Percentiles rank a stretch among this genome's conserved stretches.
Evolutionary conservation across 495 filamentous ascomycete genomes (phyloP).

Genomic region (Aspergillus avenaceus): DNA sequence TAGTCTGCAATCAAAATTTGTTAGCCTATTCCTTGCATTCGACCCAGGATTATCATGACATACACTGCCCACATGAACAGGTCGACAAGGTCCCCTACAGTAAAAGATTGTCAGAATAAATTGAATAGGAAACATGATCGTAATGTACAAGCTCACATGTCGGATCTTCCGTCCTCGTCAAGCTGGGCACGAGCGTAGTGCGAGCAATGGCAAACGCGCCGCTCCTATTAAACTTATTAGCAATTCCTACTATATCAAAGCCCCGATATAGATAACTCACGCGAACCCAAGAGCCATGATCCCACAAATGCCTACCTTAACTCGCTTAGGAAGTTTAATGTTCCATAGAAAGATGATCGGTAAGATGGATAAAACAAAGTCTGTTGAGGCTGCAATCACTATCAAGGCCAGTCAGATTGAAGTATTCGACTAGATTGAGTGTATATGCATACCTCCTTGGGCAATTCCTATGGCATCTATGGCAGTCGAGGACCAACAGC

Average conservation of each 20-base stretch:
- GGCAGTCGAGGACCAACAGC: not conserved
- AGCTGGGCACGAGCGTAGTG: not conserved
- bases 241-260: too few relatives aligned
- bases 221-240: not conserved
- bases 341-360: constrained; percentile 2
- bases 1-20: not conserved
- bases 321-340: constrained; percentile 3
- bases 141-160: constrained; percentile 2
- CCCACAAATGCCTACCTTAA: not conserved
- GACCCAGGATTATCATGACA: not conserved
- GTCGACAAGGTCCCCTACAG: constrained; percentile 2
- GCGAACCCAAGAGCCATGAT: constrained; percentile 1
- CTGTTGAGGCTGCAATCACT: not conserved
- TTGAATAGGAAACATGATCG: not conserved
- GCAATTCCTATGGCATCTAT: constrained; percentile 1
- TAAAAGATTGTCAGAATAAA: not conserved
- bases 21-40: not conserved
- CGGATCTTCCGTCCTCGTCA: not conserved
- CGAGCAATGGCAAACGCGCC: constrained; percentile 1
- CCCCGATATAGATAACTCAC: too few relatives aligned
- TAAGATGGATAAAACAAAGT: not conserved
- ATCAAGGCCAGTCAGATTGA: not conserved
- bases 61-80: constrained; percentile 3
- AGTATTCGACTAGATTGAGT: too few relatives aligned
- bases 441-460: not conserved